Base-by-base conservation (phyloP, 768 basidiomycete genomes). In the Saitozyma podzolica region DNA sequence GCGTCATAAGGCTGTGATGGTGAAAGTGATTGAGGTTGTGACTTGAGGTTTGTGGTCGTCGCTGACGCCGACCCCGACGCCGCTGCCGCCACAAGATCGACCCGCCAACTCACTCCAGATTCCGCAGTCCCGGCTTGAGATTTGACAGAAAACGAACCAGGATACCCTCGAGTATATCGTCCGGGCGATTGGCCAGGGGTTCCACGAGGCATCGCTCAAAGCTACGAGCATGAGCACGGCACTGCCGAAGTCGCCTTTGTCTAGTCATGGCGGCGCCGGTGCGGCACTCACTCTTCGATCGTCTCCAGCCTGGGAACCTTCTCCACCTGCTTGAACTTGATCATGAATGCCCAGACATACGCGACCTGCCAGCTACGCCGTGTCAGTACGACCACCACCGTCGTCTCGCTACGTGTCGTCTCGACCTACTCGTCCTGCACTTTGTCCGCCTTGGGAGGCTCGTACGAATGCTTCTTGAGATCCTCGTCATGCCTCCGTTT, bases 271-370 rank as follows among this genome's bases (percentile, higher is more conserved):
- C 37, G 5, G n/a, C n/a, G 13, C 13, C 13, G 11, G 2, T 47
- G 13, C 45, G 13, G 55, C n/a, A 60, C 49, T n/a, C 41, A 74
- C 73, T 74, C 73, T 62, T 71, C 63, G 6, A 69, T 40, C 59
- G 58, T 65, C 50, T 72, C 73, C 14, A 74, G 49, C 39, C 57
- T 64, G 17, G 49, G 48, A 40, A 74, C 69, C 11, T 62, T 53
- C 9, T 55, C 62, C 41, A 50, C 17, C 41, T 56, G 42, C 16
- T 68, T 67, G 63, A 74, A 74, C 54, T 72, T 71, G 47, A 61
- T 50, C 49, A 74, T 71, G 59, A 74, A 74, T n/a, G 68, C 66
- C 73, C 73, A 74, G 40, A 69, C 68, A 51, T 74, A 74, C 3
- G 73, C 66, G 48, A 71, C 65, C 62, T 74, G 70, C 73, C 73